Conservation (phyloP, 176 grass and related monocot genomes). For the Carex cristatella region DNA sequence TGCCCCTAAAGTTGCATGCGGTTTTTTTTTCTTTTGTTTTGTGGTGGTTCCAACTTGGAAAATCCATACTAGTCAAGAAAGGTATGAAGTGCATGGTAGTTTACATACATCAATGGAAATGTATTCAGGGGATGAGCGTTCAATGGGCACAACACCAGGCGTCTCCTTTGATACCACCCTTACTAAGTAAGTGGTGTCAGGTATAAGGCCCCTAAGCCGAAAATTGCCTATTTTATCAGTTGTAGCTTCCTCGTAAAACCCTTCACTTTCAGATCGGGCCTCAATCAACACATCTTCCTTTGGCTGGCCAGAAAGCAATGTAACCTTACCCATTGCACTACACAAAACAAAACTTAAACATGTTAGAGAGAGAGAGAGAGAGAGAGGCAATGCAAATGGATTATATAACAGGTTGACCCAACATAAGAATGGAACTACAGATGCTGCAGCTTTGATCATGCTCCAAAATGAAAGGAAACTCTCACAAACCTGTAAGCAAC, state of each 20-base stretch:
- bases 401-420: neutral
- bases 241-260: slow-evolving; percentile 92
- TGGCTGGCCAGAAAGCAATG: slow-evolving; percentile 73
- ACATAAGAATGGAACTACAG: neutral
- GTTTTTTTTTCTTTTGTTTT: neutral
- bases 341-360: slow-evolving; percentile 26
- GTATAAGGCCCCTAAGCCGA: slow-evolving; percentile 83
- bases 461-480: neutral
- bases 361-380: neutral
- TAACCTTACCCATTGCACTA: slow-evolving; percentile 90
- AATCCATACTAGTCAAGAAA: neutral
- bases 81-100: neutral
- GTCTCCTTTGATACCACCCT: slow-evolving; percentile 69
- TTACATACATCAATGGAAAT: slow-evolving; percentile 54
- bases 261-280: slow-evolving; percentile 80
- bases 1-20: neutral
- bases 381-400: neutral
- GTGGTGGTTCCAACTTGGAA: neutral
- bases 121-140: slow-evolving; percentile 73
- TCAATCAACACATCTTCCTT: slow-evolving; percentile 89
- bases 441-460: neutral
- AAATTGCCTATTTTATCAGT: slow-evolving; percentile 77
- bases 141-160: slow-evolving; percentile 44
- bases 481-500: slow-evolving; percentile 88
- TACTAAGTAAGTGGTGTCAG: slow-evolving; percentile 76